Conservation (phyloP, 495 filamentous ascomycete species). For the Lepidopterella palustris region DNA sequence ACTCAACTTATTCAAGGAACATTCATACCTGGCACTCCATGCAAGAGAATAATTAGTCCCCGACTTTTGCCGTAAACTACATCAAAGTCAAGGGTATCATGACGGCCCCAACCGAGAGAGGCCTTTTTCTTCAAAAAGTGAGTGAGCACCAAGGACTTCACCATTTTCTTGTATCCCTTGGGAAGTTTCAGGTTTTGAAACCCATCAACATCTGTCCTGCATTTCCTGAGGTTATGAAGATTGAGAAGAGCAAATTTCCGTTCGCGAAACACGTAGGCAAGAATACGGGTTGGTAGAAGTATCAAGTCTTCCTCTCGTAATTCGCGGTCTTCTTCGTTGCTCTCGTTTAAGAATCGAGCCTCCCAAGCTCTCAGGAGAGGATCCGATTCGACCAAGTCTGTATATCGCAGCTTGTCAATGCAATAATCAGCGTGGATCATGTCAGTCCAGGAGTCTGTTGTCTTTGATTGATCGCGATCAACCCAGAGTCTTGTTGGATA, state of each 20-base stretch:
- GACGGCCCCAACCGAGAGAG: background rate
- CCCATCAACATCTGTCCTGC: background rate
- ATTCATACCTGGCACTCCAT: conserved; percentile 13
- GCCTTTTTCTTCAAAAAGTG: conserved; percentile 7
- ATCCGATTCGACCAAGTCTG: background rate
- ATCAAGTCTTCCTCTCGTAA: background rate
- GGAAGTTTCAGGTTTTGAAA: conserved; percentile 16
- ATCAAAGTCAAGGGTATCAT: conserved; percentile 6
- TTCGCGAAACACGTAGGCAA: conserved; percentile 3
- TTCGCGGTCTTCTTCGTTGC: background rate
- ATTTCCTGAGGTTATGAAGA: background rate
- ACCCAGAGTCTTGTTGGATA: background rate
- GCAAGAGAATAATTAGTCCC: conserved; percentile 14
- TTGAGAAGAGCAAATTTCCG: background rate
- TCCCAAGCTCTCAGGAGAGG: conserved; percentile 1
- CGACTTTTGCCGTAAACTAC: conserved; percentile 18
- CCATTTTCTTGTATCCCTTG: conserved; percentile 12
- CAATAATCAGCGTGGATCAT: background rate
- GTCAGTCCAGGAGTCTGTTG: background rate
- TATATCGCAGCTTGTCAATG: conserved; percentile 1
- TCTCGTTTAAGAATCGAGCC: background rate
- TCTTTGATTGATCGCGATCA: background rate
- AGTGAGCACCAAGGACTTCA: conserved; percentile 16
- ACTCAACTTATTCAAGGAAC: background rate
- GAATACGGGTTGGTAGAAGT: background rate